These are phyloP conservation scores for Omphalea diandra DNA, from an alignment of 441 rosid species.

Conservation along the genomic window DNA sequence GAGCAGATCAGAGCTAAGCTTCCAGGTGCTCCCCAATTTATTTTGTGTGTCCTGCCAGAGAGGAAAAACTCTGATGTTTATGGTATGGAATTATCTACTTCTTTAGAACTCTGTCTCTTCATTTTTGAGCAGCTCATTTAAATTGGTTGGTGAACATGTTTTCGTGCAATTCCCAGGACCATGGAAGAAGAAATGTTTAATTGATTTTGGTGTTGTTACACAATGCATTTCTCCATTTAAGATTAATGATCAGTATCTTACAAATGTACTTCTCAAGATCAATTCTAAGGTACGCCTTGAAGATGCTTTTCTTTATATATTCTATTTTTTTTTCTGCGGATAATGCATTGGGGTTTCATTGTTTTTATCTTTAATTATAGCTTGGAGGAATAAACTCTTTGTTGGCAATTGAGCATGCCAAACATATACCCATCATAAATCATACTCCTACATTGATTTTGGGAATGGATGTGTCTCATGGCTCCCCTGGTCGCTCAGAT, in stretches of 20 bases:
- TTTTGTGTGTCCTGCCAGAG: constrained; percentile 87
- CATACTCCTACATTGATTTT: constrained; percentile 81
- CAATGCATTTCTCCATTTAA: constrained; percentile 82
- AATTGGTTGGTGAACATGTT: constrained; percentile 17
- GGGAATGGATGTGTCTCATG: constrained; percentile 99
- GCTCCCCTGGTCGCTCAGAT: constrained; percentile 79
- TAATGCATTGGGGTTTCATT: constrained; percentile 4
- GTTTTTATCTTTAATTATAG: constrained; percentile 40
- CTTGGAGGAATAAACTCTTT: constrained; percentile 95
- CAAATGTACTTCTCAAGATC: constrained; percentile 90
- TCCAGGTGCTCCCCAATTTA: constrained; percentile 54
- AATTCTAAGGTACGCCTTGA: constrained; percentile 65
- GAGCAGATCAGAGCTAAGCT: constrained; percentile 57
- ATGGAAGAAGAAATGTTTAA: constrained; percentile 82
- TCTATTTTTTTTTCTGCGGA: constrained; percentile 7
- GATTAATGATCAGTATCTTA: constrained; percentile 77
- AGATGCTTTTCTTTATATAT: neutral
- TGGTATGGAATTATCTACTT: constrained; percentile 40
- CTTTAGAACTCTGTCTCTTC: neutral
- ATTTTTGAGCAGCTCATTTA: neutral
- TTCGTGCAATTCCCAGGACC: constrained; percentile 54
- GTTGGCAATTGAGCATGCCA: constrained; percentile 60
- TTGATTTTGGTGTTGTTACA: constrained; percentile 69
- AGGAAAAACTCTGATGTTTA: constrained; percentile 79
- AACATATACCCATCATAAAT: constrained; percentile 50